Evolutionary conservation across 176 grass and related monocot genomes (phyloP), one percentile per base, ranked within the genome.

Genomic region (Panicum miliaceum): DNA sequence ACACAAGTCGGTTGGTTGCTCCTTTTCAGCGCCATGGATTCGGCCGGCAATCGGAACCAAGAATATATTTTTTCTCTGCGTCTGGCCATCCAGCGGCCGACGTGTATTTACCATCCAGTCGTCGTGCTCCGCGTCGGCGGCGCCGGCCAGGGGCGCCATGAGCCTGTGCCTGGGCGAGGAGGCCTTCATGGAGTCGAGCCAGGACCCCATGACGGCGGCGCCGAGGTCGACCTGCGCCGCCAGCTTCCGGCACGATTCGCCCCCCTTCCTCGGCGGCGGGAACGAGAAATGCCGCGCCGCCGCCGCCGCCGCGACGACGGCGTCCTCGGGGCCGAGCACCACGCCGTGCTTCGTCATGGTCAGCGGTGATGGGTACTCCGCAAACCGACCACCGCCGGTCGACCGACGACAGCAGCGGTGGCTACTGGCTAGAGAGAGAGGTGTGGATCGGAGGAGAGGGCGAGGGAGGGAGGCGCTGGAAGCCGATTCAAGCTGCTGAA

Each of bases 151-250:
- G 50, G 72, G 82, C 41, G 77, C 70, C 35, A 84, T 65, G 38
- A 81, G 68, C 82, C 8, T 50, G 78, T 86, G 88, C 35, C 88
- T 54, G 32, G 91, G 91, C 9, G 91, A 93, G 73, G 91, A 93
- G n/a, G 79, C 91, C 73, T 84, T 90, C 88, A 93, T 90, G 85
- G 88, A 88, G 78, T 93, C 91, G 5, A 93, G 79, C 85, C 82
- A 93, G 19, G 79, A 84, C 1, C 82, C 82, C 53, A 61, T 42
- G 34, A 85, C 50, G 43, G 85, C 71, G 23, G 78, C 78, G 70
- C 88, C 68, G 45, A 93, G 60, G 25, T 93, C 91, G 14, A 84
- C 60, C 36, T 86, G 88, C 68, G 66, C 71, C 26, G 83, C 71
- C 29, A 93, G 68, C 82, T 83, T 93, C 85, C 63, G 35, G 85